These are phyloP conservation scores for Pyrenula aspistea DNA, from an alignment of 495 filamentous ascomycete species.

Conservation along the genomic window DNA sequence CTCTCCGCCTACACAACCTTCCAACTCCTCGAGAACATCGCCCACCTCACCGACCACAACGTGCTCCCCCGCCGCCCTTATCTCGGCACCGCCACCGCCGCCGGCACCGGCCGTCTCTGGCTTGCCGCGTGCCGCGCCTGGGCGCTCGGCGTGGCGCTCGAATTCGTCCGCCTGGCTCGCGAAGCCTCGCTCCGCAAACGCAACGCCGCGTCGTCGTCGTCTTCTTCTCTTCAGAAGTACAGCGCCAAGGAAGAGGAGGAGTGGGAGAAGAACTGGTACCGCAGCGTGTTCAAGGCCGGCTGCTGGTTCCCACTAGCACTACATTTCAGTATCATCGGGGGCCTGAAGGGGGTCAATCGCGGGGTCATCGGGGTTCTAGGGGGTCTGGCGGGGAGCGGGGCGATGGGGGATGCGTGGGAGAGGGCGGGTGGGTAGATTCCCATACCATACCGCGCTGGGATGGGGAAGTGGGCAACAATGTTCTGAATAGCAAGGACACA, in stretches of 20 bases:
- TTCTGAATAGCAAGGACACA: too few species aligned
- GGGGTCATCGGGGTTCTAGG: neutral
- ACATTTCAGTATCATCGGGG: neutral
- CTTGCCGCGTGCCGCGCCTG: neutral
- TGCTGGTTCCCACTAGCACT: neutral
- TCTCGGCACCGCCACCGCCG: neutral
- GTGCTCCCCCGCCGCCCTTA: constrained; percentile 8
- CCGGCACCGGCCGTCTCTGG: neutral
- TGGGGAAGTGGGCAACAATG: too few species aligned
- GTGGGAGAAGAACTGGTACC: neutral
- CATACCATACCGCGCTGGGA: too few species aligned
- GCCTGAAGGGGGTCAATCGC: neutral
- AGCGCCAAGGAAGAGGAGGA: neutral
- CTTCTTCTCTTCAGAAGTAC: too few species aligned
- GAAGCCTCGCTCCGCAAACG: neutral
- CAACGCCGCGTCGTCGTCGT: neutral
- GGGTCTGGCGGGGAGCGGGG: neutral
- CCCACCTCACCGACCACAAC: constrained; percentile 60
- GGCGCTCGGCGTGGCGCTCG: neutral
- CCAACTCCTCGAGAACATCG: constrained; percentile 75
- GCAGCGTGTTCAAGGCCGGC: neutral
- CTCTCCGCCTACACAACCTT: constrained; percentile 52
- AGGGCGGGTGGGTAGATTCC: neutral
- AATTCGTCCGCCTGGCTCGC: neutral
- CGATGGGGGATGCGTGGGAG: neutral